A percentile compares a stretch with the other conserved stretches of the same genome.
Conservation (phyloP, 2,329 filamentous ascomycete genomes). For the Gnomoniopsis smithogilvyi region DNA sequence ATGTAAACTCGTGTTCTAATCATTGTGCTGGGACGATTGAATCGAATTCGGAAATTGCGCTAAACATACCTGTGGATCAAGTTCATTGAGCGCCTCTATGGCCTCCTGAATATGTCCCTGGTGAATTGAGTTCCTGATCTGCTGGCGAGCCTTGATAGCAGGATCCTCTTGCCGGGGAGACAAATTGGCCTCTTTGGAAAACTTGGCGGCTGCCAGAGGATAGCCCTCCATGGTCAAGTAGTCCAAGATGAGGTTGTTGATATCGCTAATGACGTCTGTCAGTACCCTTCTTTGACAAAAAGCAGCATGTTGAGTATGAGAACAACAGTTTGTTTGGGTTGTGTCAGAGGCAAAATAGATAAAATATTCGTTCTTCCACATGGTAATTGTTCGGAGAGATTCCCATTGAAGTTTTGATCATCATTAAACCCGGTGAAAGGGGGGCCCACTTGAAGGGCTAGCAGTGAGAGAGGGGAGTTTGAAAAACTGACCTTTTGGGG, state of each 20-base stretch:
- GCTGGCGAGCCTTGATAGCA: conserved; percentile 73
- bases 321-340: conserved; percentile 35
- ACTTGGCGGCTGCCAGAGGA: conserved; percentile 85
- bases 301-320: not conserved
- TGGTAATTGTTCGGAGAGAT: conserved; percentile 94
- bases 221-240: conserved; percentile 97
- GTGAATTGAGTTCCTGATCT: conserved; percentile 83
- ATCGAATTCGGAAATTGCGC: not conserved
- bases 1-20: conserved; percentile 95
- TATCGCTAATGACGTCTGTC: conserved; percentile 61
- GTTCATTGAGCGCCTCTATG: conserved; percentile 82
- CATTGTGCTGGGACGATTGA: conserved; percentile 56
- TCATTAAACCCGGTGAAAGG: conserved; percentile 47
- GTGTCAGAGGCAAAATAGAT: conserved; percentile 73
- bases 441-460: conserved; percentile 19
- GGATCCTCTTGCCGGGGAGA: conserved; percentile 67
- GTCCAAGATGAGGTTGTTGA: conserved; percentile 93
- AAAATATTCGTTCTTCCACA: conserved; percentile 74
- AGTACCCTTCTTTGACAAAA: conserved; percentile 11
- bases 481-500: conserved; percentile 75
- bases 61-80: conserved; percentile 76
- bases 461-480: conserved; percentile 15
- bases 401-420: conserved; percentile 94
- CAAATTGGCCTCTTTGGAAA: conserved; percentile 90
- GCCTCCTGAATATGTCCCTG: conserved; percentile 80